Evolutionary conservation across 2,329 filamentous ascomycete genomes (phyloP).

Genomic region (Colletotrichum sojae): DNA sequence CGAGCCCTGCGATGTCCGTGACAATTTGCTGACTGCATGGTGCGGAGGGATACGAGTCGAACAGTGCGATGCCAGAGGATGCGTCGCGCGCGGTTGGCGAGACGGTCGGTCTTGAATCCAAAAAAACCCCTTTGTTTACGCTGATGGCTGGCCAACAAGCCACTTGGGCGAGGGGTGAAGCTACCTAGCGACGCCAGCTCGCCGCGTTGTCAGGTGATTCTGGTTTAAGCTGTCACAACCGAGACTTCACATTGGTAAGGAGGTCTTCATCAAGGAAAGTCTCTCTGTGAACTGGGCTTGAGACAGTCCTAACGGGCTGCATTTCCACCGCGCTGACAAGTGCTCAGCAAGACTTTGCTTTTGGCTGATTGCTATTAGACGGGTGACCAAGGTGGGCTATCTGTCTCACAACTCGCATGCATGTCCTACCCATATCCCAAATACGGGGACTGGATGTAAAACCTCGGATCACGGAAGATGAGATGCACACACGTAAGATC

Average conservation of each 20-base stretch:
- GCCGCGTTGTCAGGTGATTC: slow-evolving; percentile 19
- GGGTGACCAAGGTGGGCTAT: neutral
- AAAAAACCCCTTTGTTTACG: neutral
- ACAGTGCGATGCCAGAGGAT: neutral
- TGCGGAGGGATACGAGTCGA: neutral
- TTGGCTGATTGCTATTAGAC: neutral
- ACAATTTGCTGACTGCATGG: neutral
- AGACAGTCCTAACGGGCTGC: neutral
- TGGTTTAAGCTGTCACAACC: neutral
- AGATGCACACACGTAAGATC: neutral
- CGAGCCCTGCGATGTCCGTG: neutral
- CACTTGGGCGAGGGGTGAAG: neutral
- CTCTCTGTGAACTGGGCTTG: neutral
- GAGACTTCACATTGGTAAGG: neutral
- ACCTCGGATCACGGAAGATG: neutral
- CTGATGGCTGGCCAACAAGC: neutral
- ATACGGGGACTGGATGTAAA: neutral
- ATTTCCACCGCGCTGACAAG: neutral
- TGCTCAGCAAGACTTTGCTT: neutral
- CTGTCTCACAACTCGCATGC: neutral
- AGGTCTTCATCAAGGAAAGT: neutral
- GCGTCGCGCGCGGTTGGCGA: neutral
- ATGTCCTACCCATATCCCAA: neutral
- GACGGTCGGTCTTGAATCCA: neutral
- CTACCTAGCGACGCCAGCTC: slow-evolving; percentile 1